Base-by-base conservation (phyloP, 192 early-diverging fungal species). In the Dissophora globulifera region DNA sequence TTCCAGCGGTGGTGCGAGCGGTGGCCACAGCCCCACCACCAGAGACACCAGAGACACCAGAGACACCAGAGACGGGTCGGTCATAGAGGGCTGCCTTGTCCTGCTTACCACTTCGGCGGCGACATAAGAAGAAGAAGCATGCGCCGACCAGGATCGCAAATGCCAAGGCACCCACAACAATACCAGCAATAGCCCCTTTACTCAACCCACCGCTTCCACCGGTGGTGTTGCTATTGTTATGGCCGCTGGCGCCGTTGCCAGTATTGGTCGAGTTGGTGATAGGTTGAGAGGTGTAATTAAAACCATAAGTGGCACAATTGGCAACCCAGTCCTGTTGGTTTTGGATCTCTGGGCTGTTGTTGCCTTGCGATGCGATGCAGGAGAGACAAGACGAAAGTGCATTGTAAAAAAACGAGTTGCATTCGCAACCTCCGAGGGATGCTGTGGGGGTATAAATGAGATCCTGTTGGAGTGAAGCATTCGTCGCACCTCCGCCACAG, bases 401-500 rank as follows among this genome's bases (percentile, higher is more conserved):
- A 11, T 62, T 50, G 40, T 56, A 76, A 23, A 76, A 76, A 1
- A 45, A 19, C 2, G 50, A 43, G 35, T 76, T 76, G 58, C 72
- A 76, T 31, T 76, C 48, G 33, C 72, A 76, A 15, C 51, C 72
- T 1, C 63, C 72, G 27, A 76, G 72, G 16, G 50, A 56, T 11
- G 31, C 45, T 30, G 72, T 76, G 15, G 72, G 72, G 23, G 64
- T 76, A 46, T 67, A 76, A 38, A 67, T 56, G 52, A 49, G 46
- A 42, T 66, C 58, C 45, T 67, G 62, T 16, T 76, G 72, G n/a
- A 76, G 52, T 22, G 63, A 50, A 13, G 45, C 16, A 43, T 76
- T 76, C 40, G 72, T 53, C 9, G 56, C 72, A 0, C 72, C 72
- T 19, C 72, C 72, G 25, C 72, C 72, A 20, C 72, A 76, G 17